Evolutionary conservation across 148 eudicot species (phyloP), one percentile per base, ranked within the genome.

Genomic region (Pharnaceum exiguum): DNA sequence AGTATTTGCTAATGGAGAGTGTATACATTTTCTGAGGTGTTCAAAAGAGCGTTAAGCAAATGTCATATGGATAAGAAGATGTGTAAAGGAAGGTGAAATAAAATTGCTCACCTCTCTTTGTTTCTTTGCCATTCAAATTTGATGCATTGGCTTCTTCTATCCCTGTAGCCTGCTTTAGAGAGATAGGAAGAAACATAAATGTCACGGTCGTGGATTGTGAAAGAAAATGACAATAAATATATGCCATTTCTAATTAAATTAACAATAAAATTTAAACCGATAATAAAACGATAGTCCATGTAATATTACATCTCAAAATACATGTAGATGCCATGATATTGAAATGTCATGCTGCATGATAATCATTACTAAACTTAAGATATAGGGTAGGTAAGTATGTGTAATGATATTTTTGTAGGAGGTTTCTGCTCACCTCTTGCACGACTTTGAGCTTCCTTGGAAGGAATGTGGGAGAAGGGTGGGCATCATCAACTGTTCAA

Each of bases 371-470:
- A 25, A 51, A 5, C 5, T 10, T 51, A 12, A 13, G 5, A 30
- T 15, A 0, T 17, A 52, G 33, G 33, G 24, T 7, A n/a, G 11
- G 17, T 16, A 2, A 27, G n/a, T n/a, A n/a, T n/a, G n/a, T n/a
- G n/a, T n/a, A n/a, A n/a, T n/a, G n/a, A n/a, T n/a, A n/a, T n/a
- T n/a, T n/a, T n/a, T n/a, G n/a, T n/a, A n/a, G n/a, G n/a, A 12
- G 30, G 5, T 28, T 22, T 11, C 11, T 1, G 7, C 37, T 18
- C 35, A 69, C 72, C 72, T 53, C 45, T 21, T 60, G 33, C 5
- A 55, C 5, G 43, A 27, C 40, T 22, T 28, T 54, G 60, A 69
- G 67, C 35, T 54, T 61, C 49, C 67, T 53, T 19, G 72, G 47
- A 53, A 46, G 31, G 4, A 54, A 59, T 48, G 56, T 17, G 27